Base-by-base conservation (phyloP, 2,329 filamentous ascomycete genomes). In the Cladosporium oxysporum region DNA sequence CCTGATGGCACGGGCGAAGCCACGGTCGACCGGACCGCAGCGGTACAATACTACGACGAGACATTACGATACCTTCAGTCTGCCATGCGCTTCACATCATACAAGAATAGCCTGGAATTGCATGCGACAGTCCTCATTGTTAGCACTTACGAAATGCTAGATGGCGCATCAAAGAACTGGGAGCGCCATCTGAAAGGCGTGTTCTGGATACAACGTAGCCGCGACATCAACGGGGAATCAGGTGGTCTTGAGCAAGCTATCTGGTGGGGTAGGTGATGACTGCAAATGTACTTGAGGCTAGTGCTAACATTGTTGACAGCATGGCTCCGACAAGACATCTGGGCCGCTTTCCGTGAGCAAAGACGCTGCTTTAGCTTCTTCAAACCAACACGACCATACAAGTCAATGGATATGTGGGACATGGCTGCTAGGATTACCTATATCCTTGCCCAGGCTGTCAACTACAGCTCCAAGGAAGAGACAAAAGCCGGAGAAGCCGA, bases 131-230 rank as follows among this genome's bases (percentile, higher is more conserved):
- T 85, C 0, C 76, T 89, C 0, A 80, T 88, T 18, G 85, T 89
- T 33, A 87, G 85, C 14, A 86, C 85, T 0, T 89, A 89, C 69
- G 87, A 89, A 74, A 89, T 89, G 87, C 82, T 89, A n/a, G 84
- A 87, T 62, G 84, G 82, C 3, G 82, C 83, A 6, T 81, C 82
- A 21, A 74, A 84, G 74, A 82, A 81, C 53, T 89, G 87, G 87
- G 84, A 89, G 67, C 78, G 85, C 2, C 87, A 90, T 71, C 77
- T 89, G 0, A 85, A 88, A 71, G 87, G 87, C 0, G 85, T 88
- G 0, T 90, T 89, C 69, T 88, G 87, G 84, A 89, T 89, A 18
- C 84, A 88, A 65, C 78, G 86, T n/a, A 86, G 83, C 0, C 85
- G 87, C 62, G 81, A 87, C 58, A 87, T 87, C 53, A 81, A 89